Conservation (phyloP, 352 stramenopile species). For the Pythium folliculosum region DNA sequence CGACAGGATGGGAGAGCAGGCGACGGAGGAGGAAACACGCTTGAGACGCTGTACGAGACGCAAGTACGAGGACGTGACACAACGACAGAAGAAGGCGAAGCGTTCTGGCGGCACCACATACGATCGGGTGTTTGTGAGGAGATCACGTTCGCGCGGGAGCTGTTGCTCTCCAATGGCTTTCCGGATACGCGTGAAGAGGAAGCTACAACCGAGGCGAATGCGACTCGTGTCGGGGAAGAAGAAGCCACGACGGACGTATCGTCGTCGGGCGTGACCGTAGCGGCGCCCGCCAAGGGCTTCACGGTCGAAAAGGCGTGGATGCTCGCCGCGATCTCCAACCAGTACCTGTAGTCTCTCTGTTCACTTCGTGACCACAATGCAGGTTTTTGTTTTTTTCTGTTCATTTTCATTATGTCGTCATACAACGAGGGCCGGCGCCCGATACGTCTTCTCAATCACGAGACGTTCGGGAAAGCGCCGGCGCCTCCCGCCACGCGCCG, state of each 20-base stretch:
- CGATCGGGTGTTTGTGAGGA: constrained; percentile 36
- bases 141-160: constrained; percentile 30
- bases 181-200: background rate
- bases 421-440: background rate
- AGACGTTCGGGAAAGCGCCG: no score
- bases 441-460: no score
- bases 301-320: constrained; percentile 42
- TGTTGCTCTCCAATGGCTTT: constrained; percentile 22
- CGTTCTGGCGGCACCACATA: constrained; percentile 31
- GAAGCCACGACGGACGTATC: background rate
- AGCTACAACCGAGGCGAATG: background rate
- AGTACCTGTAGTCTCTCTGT: constrained; percentile 41
- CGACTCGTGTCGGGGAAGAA: background rate
- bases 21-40: background rate
- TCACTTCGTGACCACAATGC: background rate
- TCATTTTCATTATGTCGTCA: no score
- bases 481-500: no score
- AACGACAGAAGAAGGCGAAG: background rate
- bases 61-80: constrained; percentile 30
- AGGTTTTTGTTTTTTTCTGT: background rate
- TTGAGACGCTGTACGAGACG: constrained; percentile 25
- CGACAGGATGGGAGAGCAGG: background rate
- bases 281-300: constrained; percentile 10
- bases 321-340: constrained; percentile 37
- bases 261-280: background rate